Percentiles rank a stretch among this genome's conserved stretches.
phyloP scores from a whole-genome alignment of 441 rosid genomes.

The Pelargonium myrrhifolium region DNA sequence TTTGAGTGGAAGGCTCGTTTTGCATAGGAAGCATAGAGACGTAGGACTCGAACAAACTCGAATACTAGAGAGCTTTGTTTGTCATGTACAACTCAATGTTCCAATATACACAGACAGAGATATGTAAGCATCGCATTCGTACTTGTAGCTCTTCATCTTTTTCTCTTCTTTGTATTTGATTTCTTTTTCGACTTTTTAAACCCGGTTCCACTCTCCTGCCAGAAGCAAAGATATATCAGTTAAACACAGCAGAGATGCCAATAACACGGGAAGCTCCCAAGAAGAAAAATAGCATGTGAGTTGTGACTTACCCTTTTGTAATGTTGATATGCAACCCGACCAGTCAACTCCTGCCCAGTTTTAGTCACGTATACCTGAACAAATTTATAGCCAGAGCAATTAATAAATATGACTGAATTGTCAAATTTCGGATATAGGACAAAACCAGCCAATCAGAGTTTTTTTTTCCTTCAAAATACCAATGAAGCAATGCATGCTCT shows the following conservation, averaged over 20 bases:
- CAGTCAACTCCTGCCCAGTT: slow-evolving; percentile 69
- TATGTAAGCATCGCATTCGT: background rate
- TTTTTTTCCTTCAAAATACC: background rate
- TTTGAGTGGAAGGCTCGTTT: too few species aligned
- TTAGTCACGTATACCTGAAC: slow-evolving; percentile 61
- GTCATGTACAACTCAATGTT: background rate
- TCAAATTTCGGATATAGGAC: background rate
- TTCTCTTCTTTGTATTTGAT: slow-evolving; percentile 37
- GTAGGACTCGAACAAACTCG: too few species aligned
- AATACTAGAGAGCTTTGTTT: background rate
- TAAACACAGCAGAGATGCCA: background rate
- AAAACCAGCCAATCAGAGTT: background rate
- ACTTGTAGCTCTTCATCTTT: slow-evolving; percentile 1
- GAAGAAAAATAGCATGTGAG: slow-evolving; percentile 2
- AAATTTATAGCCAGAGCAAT: background rate
- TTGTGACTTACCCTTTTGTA: slow-evolving; percentile 53
- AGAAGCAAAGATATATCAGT: slow-evolving; percentile 11
- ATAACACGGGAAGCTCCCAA: background rate
- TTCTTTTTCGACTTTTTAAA: slow-evolving; percentile 51
- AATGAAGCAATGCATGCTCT: too few species aligned
- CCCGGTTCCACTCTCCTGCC: slow-evolving; percentile 62
- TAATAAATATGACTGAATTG: too few species aligned
- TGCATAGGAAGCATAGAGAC: too few species aligned
- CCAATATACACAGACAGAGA: background rate
- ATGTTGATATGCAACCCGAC: slow-evolving; percentile 62